A percentile compares a stretch with the other conserved stretches of the same genome.
These are phyloP conservation scores for Polysphondylium violaceum DNA, from an alignment of 78 protist species.

Conservation along the genomic window DNA sequence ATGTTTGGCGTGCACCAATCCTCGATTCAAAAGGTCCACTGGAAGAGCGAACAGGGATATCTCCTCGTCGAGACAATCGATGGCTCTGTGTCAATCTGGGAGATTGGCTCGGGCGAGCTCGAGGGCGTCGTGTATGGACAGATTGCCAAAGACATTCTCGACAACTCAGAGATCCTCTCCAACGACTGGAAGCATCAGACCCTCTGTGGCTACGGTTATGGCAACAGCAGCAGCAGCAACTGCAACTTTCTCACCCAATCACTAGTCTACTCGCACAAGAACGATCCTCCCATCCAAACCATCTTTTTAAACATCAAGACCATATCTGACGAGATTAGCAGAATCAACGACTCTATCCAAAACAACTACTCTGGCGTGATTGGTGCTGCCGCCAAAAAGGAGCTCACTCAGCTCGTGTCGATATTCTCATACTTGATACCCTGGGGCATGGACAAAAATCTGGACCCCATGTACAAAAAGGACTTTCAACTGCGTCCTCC, in stretches of 20 bases:
- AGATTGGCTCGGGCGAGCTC: conserved; percentile 73
- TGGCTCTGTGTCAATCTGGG: conserved; percentile 80
- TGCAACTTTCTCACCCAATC: conserved; percentile 29
- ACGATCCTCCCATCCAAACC: conserved; percentile 78
- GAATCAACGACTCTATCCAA: too few species aligned
- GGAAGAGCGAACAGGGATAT: conserved; percentile 79
- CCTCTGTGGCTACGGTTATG: neutral
- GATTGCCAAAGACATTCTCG: conserved; percentile 58
- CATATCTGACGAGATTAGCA: conserved; percentile 49
- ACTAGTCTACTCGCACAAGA: conserved; percentile 45
- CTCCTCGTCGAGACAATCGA: conserved; percentile 76
- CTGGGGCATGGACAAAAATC: conserved; percentile 63
- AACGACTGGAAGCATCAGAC: conserved; percentile 31
- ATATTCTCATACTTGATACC: conserved; percentile 69
- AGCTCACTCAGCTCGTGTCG: conserved; percentile 42
- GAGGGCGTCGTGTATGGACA: conserved; percentile 77
- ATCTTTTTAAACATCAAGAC: conserved; percentile 64
- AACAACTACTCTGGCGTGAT: neutral
- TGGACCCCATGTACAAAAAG: conserved; percentile 64
- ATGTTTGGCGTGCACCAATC: conserved; percentile 82
- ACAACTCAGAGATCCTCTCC: conserved; percentile 32
- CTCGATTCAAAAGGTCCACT: conserved; percentile 37
- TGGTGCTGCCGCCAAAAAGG: conserved; percentile 23
- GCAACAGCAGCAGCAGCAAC: neutral
- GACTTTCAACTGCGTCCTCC: conserved; percentile 77